These are phyloP conservation scores for Saccharomycopsis sp. DNA, from an alignment of 805 yeast species.

Conservation along the genomic window DNA sequence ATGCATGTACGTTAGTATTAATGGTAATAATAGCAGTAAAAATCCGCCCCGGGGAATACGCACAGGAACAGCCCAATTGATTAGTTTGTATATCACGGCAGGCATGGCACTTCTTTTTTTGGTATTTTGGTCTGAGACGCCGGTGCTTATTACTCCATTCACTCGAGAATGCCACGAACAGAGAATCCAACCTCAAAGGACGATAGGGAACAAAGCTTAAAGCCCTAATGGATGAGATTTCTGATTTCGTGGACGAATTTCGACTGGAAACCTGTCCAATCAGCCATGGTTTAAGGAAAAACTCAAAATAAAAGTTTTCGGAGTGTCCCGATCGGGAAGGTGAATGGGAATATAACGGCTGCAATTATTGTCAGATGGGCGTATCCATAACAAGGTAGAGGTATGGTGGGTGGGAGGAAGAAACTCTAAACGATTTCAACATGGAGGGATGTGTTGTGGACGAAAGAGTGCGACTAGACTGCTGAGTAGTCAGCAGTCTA, in stretches of 20 bases:
- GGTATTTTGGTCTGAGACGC: not conserved
- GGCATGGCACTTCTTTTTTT: too few species aligned
- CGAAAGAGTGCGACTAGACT: not conserved
- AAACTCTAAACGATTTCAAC: not conserved
- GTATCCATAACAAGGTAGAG: too few species aligned
- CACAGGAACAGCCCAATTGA: conserved; percentile 18
- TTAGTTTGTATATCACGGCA: not conserved
- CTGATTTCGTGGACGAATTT: not conserved
- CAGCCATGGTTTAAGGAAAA: not conserved
- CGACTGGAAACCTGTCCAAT: not conserved
- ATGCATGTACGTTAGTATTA: not conserved
- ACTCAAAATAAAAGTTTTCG: not conserved
- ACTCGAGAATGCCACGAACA: not conserved
- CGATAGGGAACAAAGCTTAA: not conserved
- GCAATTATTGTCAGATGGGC: too few species aligned
- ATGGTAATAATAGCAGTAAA: not conserved
- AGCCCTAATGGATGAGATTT: not conserved
- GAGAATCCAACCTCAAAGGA: not conserved
- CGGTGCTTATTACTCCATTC: not conserved
- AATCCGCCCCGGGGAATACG: not conserved
- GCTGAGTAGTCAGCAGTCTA: too few species aligned
- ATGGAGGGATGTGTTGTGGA: not conserved
- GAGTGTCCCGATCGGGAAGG: not conserved
- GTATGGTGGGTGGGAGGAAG: not conserved
- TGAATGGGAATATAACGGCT: too few species aligned